Conservation (phyloP, 176 grass and related monocot species). For the Cenchrus fungigraminus region DNA sequence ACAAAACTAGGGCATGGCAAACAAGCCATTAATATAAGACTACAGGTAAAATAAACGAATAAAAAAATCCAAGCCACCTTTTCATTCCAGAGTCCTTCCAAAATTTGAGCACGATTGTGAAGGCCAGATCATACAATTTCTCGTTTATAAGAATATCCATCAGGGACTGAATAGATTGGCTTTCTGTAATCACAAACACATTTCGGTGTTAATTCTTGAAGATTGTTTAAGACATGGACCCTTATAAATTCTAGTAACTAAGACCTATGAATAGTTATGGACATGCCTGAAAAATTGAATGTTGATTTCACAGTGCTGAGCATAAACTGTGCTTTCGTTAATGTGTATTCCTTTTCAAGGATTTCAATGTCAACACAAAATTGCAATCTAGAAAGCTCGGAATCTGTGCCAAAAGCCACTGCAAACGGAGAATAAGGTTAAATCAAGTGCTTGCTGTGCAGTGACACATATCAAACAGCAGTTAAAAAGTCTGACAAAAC, state of each 20-base stretch:
- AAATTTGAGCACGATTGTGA: conserved; percentile 87
- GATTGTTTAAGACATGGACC: conserved; percentile 26
- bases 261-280: not conserved
- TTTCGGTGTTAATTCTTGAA: conserved; percentile 1
- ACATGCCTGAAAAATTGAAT: conserved; percentile 70
- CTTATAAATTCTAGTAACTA: conserved; percentile 19
- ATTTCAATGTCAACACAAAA: conserved; percentile 88
- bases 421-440: conserved; percentile 43
- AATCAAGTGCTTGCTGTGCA: conserved; percentile 25
- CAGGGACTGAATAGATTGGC: conserved; percentile 60
- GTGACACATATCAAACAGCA: conserved; percentile 31
- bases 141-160: conserved; percentile 84
- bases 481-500: conserved; percentile 44
- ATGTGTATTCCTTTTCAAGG: conserved; percentile 90
- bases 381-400: conserved; percentile 56
- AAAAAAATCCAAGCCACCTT: conserved; percentile 52
- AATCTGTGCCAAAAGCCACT: conserved; percentile 55
- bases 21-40: not conserved
- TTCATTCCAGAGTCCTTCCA: conserved; percentile 82
- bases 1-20: conserved; percentile 17
- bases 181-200: conserved; percentile 52
- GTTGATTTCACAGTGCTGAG: conserved; percentile 67
- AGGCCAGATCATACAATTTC: conserved; percentile 82
- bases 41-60: conserved; percentile 23
- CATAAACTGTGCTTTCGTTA: conserved; percentile 82